Evolutionary conservation across 2,329 filamentous ascomycete genomes (phyloP).

Genomic region (Fusarium udum): DNA sequence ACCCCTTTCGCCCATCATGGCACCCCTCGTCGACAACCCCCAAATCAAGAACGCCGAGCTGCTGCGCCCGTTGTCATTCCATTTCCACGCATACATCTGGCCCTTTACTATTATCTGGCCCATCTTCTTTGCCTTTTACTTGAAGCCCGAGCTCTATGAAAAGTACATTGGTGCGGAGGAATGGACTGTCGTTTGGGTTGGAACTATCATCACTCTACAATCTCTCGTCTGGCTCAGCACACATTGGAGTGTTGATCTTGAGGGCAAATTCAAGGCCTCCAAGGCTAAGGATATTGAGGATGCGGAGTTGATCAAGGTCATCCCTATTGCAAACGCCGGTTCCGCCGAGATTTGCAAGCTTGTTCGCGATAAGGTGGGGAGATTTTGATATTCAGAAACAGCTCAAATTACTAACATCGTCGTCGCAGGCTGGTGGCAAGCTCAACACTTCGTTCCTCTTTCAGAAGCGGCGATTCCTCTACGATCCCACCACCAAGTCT

Average conservation of each 20-base stretch:
- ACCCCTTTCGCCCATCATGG: conserved; percentile 57
- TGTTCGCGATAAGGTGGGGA: conserved; percentile 73
- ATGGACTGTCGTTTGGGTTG: conserved; percentile 97
- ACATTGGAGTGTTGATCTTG: conserved; percentile 94
- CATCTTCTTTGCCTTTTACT: conserved; percentile 86
- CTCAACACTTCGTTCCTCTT: conserved; percentile 89
- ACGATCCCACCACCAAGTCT: conserved; percentile 73
- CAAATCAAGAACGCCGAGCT: conserved; percentile 90
- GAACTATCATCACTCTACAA: conserved; percentile 86
- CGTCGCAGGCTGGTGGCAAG: conserved; percentile 71
- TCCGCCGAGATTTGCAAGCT: conserved; percentile 87
- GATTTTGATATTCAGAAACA: neutral
- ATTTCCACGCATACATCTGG: conserved; percentile 90
- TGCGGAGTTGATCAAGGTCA: conserved; percentile 89
- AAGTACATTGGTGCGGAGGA: conserved; percentile 92
- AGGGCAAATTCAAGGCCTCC: conserved; percentile 81
- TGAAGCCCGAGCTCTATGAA: conserved; percentile 84
- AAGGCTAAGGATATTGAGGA: conserved; percentile 74
- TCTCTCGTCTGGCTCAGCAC: conserved; percentile 93
- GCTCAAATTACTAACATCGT: conserved; percentile 22
- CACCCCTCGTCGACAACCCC: conserved; percentile 87
- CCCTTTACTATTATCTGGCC: conserved; percentile 94
- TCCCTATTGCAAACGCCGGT: conserved; percentile 89
- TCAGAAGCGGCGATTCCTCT: conserved; percentile 97
- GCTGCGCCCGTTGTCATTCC: conserved; percentile 83